Evolutionary conservation across 768 basidiomycete genomes (phyloP).

Genomic region (Panaeolus cyanescens): DNA sequence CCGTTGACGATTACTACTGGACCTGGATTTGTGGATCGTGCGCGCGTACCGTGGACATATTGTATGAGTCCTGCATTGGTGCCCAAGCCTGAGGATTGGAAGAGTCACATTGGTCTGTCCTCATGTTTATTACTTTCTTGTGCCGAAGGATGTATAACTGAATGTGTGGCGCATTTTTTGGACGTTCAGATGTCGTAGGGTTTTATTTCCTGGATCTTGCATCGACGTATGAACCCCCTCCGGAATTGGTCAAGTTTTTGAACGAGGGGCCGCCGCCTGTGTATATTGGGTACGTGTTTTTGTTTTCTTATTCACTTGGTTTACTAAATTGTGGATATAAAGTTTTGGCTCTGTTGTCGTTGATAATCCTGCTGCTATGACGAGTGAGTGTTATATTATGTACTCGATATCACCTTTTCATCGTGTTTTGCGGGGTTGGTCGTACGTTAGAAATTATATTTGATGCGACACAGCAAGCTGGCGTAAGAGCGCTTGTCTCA

Average conservation of each 20-base stretch:
- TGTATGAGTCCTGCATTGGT: slow-evolving; percentile 62
- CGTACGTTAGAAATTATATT: slow-evolving; percentile 56
- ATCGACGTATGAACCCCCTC: slow-evolving; percentile 45
- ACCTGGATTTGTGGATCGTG: slow-evolving; percentile 48
- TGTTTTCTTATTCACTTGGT: neutral
- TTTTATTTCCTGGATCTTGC: slow-evolving; percentile 64
- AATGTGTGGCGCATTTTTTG: neutral
- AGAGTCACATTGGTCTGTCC: slow-evolving; percentile 53
- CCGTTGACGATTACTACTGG: slow-evolving; percentile 52
- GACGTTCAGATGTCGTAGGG: slow-evolving; percentile 53
- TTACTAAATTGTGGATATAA: too few relatives aligned
- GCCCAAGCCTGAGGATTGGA: slow-evolving; percentile 65
- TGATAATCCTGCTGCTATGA: slow-evolving; percentile 52
- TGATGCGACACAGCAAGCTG: slow-evolving; percentile 54
- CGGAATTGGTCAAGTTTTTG: slow-evolving; percentile 51
- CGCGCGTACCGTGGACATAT: slow-evolving; percentile 64
- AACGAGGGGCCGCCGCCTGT: slow-evolving; percentile 51
- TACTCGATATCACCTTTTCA: neutral
- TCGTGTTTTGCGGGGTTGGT: too few relatives aligned
- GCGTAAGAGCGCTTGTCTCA: slow-evolving; percentile 61
- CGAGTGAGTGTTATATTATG: slow-evolving; percentile 33
- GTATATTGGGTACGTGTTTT: slow-evolving; percentile 51
- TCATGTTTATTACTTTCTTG: neutral
- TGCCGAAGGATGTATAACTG: neutral
- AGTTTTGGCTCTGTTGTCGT: slow-evolving; percentile 68